Evolutionary conservation across 208 protist genomes (phyloP), one percentile per base, ranked within the genome.

Genomic region (Histomonas meleagridis): DNA sequence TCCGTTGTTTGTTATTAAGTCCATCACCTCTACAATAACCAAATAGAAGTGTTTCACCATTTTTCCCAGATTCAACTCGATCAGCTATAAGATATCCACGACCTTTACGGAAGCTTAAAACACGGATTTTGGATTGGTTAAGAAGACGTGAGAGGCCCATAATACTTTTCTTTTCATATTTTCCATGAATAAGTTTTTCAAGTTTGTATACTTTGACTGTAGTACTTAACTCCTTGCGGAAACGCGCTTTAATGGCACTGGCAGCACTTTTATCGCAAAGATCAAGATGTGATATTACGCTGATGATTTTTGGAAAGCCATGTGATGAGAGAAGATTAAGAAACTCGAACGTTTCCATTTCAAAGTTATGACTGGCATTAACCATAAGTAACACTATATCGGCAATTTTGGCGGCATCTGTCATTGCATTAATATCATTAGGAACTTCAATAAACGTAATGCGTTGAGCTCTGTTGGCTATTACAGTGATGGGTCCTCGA

Each of bases 331-430:
- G 94, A 38, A 99, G 97, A 93, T 99, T 99, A 43, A 99, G 94
- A 93, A 99, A 99, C 95, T 99, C 98, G 94, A 99, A 99, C 16
- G 97, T 99, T 94, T 99, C 98, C 98, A 99, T 99, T 96, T 99
- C 98, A 91, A 99, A 99, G 49, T 98, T 98, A 94, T 96, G 99
- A 91, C 94, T 96, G 35, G 97, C 98, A 93, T 99, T 98, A 35
- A 99, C 96, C 92, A 99, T 95, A 1, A 99, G 93, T 23, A 99
- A 94, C 3, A 99, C 96, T 3, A 99, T 93, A 94, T 99, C 98
- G 7, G 97, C 97, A 5, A 98, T 95, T 92, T 99, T 99, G 18
- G 96, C 97, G 21, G 98, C 93, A 93, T 99, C 98, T 72, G 98
- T 97, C 98, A 99, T 99, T 40, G 98, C 95, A 86, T 98, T 97